Base-by-base conservation (phyloP, 2,329 filamentous ascomycete genomes). In the Ceratocystis variospora region DNA sequence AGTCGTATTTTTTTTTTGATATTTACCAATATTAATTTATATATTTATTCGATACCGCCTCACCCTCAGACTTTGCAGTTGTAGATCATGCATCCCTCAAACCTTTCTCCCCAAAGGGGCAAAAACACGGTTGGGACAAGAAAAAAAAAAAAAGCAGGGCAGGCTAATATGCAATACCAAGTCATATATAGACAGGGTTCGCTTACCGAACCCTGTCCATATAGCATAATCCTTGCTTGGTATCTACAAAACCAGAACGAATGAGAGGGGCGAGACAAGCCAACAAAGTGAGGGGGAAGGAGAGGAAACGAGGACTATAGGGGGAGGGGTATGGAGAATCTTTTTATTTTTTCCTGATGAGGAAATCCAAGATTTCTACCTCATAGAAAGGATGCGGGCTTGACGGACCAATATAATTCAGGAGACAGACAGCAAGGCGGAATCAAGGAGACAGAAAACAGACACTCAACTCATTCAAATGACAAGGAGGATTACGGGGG, bases 311-410 rank as follows among this genome's bases (percentile, higher is more conserved):
- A 48, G 15, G 41, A 15, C 22, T 19, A 28, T 37, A 10, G 4
- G 41, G 37, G 41, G 4, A 15, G 33, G 44, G 33, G 61, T n/a
- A 25, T 8, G 22, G 44, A 44, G 19, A 7, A 17, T 15, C 5
- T 10, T 22, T 46, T 19, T 33, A 33, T 57, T 19, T 31, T 48
- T 57, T 28, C 53, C 53, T 17, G 12, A 57, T 33, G n/a, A 57
- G 53, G 53, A 57, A 57, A 57, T 31, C 4, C 10, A 10, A 19
- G 53, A 25, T 28, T 57, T 57, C 53, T 57, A 17, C 17, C 53
- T 57, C 53, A 57, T 57, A 37, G 53, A 57, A 57, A 57, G 53
- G 53, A 57, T 57, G 53, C 25, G 33, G 53, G 22, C 53, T 6
- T 57, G 22, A 57, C 53, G 22, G 50, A 4, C 53, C 53, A 57